phyloP scores from a whole-genome alignment of 1,284 basidiomycete genomes.

The Austroboletus novae-zelandiae region DNA sequence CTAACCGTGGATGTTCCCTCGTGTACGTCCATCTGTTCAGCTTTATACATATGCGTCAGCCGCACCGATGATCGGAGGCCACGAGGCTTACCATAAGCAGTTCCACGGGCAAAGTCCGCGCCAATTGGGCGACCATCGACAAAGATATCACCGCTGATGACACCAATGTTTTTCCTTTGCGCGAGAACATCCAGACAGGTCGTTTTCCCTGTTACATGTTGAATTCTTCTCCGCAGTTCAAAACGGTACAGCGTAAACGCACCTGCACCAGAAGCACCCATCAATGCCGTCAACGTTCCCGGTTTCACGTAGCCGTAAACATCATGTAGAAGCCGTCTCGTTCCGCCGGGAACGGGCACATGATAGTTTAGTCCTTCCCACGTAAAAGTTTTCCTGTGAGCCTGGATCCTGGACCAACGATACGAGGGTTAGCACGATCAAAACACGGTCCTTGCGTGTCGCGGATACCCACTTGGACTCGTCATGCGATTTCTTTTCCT shows the following conservation, averaged over 20 bases:
- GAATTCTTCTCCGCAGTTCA: constrained; percentile 13
- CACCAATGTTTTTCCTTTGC: constrained; percentile 84
- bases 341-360: constrained; percentile 71
- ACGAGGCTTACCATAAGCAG: constrained; percentile 61
- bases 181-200: constrained; percentile 88
- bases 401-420: constrained; percentile 2
- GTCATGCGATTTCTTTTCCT: constrained; percentile 15
- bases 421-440: constrained; percentile 7
- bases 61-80: constrained; percentile 20
- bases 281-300: constrained; percentile 76
- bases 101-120: constrained; percentile 73
- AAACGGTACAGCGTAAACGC: constrained; percentile 3
- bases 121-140: constrained; percentile 77
- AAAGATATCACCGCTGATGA: constrained; percentile 77
- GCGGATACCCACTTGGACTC: constrained; percentile 15
- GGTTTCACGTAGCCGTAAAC: constrained; percentile 89
- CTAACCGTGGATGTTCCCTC: constrained; percentile 84
- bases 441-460: not conserved
- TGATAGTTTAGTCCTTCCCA: constrained; percentile 74
- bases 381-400: constrained; percentile 56
- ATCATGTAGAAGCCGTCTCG: constrained; percentile 72
- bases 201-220: constrained; percentile 50
- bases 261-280: constrained; percentile 79
- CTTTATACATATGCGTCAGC: constrained; percentile 26
- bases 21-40: constrained; percentile 88